Evolutionary conservation across 1,139 yeast genomes (phyloP).

Genomic region (Geotrichum aggregatum): DNA sequence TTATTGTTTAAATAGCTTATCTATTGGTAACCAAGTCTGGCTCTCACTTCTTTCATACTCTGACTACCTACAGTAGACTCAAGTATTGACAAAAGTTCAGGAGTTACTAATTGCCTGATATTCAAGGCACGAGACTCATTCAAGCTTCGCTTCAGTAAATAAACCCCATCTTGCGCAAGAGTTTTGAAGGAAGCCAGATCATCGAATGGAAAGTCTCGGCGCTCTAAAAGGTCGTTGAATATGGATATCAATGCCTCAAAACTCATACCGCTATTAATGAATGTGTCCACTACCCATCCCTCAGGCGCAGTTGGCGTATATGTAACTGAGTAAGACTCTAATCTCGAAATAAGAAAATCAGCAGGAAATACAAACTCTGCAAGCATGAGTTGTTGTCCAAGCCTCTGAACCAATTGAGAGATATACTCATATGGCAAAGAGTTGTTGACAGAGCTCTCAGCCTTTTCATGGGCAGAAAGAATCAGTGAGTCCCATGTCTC

Average conservation of each 20-base stretch:
- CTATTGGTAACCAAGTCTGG: neutral
- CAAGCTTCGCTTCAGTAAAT: constrained; percentile 31
- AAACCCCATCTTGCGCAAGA: constrained; percentile 33
- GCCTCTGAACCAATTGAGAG: constrained; percentile 42
- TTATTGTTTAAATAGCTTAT: neutral
- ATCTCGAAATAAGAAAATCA: constrained; percentile 60
- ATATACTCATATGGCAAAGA: constrained; percentile 37
- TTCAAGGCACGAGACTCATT: constrained; percentile 11
- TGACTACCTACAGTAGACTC: constrained; percentile 8
- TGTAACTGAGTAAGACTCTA: constrained; percentile 40
- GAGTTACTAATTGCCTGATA: constrained; percentile 5
- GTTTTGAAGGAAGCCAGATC: constrained; percentile 27
- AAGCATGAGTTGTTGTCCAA: constrained; percentile 49
- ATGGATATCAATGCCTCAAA: constrained; percentile 66
- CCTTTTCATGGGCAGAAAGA: constrained; percentile 28
- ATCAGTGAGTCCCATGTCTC: constrained; percentile 40
- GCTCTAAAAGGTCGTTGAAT: constrained; percentile 63
- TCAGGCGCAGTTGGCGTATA: constrained; percentile 43
- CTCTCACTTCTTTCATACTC: neutral
- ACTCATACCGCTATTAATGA: constrained; percentile 69
- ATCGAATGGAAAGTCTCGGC: constrained; percentile 39
- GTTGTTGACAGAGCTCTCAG: constrained; percentile 35
- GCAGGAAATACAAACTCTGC: constrained; percentile 80
- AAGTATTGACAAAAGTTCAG: constrained; percentile 6
- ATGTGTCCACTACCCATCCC: constrained; percentile 64